Conservation (phyloP, 257 asterid genomes). For the Thymus quinquecostatus region DNA sequence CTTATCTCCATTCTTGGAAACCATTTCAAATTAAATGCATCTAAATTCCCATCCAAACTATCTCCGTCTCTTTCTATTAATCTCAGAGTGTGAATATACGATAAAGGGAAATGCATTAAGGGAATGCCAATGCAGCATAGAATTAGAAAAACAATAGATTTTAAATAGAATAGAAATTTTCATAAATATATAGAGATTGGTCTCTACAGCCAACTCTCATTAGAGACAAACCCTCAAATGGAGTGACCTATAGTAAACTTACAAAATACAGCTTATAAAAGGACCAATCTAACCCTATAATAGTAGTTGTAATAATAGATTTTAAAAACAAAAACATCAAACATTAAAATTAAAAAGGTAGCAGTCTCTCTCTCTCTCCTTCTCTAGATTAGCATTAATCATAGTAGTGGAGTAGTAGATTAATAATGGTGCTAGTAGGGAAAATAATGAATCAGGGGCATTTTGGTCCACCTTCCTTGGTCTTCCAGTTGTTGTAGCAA, state of each 20-base stretch:
- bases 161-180: neutral
- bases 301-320: no score
- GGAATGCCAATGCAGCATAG: neutral
- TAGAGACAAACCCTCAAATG: slow-evolving; percentile 29
- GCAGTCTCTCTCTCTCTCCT: neutral
- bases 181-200: slow-evolving; percentile 16
- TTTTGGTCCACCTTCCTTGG: slow-evolving; percentile 77
- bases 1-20: no score
- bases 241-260: slow-evolving; percentile 24
- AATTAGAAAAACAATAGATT: neutral
- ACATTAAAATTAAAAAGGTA: no score
- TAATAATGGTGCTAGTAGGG: neutral
- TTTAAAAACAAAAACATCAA: no score
- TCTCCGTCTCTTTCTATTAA: no score
- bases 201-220: slow-evolving; percentile 31
- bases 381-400: slow-evolving; percentile 23
- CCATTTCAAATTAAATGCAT: neutral
- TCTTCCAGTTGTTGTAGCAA: slow-evolving; percentile 91
- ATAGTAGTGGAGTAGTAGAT: neutral
- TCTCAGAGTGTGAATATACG: no score
- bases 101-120: no score
- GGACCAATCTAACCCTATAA: neutral
- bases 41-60: neutral
- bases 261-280: neutral
- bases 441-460: slow-evolving; percentile 51